Conservation (phyloP, 2,329 filamentous ascomycete species). For the Hymenoscyphus linearis region DNA sequence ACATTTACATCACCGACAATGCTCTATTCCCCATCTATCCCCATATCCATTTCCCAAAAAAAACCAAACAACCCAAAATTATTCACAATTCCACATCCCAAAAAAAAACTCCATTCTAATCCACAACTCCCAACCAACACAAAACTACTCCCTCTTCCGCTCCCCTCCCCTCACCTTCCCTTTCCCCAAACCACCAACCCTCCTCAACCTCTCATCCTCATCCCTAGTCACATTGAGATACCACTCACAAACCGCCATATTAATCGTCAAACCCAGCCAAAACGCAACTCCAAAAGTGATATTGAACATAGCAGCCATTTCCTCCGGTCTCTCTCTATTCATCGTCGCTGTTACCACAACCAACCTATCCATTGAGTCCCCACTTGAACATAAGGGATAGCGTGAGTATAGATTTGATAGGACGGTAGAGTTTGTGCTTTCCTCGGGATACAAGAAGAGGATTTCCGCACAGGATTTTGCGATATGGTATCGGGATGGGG, state of each 20-base stretch:
- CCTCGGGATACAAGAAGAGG: conserved; percentile 2
- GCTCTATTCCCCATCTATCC: no score
- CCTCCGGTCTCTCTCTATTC: neutral
- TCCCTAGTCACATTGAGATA: conserved; percentile 9
- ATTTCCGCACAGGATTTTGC: conserved; percentile 9
- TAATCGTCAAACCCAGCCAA: conserved; percentile 5
- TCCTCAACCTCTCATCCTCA: conserved; percentile 11
- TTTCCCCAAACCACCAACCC: conserved; percentile 3
- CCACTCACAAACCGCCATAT: conserved; percentile 2
- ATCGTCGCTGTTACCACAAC: conserved; percentile 8
- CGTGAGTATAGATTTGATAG: neutral
- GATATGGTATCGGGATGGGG: conserved; percentile 1
- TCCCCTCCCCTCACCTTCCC: conserved; percentile 9
- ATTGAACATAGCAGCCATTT: conserved; percentile 6
- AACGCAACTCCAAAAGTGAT: conserved; percentile 8
- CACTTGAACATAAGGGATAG: conserved; percentile 7
- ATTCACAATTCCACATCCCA: neutral
- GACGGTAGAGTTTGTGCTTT: neutral
- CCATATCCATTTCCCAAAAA: no score
- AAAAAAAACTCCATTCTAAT: neutral
- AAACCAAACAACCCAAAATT: no score
- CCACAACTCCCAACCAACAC: neutral
- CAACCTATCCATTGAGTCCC: neutral
- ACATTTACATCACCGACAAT: no score
- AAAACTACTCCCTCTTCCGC: neutral